Base-by-base conservation (phyloP, 257 asterid genomes). In the Handroanthus guayacan region DNA sequence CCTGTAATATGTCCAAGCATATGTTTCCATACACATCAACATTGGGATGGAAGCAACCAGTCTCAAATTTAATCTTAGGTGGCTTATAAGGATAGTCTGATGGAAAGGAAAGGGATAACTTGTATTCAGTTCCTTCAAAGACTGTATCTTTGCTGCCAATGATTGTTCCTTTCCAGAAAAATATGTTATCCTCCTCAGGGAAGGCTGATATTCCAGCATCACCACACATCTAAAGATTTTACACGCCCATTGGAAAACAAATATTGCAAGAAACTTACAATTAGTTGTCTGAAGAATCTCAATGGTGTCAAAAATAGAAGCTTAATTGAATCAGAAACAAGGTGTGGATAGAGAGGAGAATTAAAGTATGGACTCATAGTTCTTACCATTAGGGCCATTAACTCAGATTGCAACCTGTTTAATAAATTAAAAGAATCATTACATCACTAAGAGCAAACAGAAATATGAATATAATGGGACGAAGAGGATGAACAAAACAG, bases 111-210 rank as follows among this genome's bases (percentile, higher is more conserved):
- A 95, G 93, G 1, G 96, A 87, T 38, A 95, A 57, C 72, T 87
- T 95, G 88, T 95, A 95, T 61, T 93, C 97, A 0, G 99, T 95
- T 78, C 99, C 97, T 84, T 95, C 97, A 60, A 93, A 95, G 5
- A 93, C 96, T 0, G 99, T 95, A 25, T 88, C 99, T 61, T 82
- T 91, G 96, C 97, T 91, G 38, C 98, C 99, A 5, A 78, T 79
- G 52, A 95, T 92, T 36, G 97, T 95, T 66, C 98, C 97, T 87
- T 92, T 95, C 97, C 99, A 95, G 82, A 87, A 81, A 82, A 92
- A 92, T 67, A 95, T 92, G 90, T 95, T 92, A 82, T 92, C 98
- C 76, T 95, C 99, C 84, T 91, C 99, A 0, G 98, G 99, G 78
- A 95, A 95, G 3, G 98, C 99, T 20, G 99, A 92, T 77, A 91